Base-by-base conservation (phyloP, 768 basidiomycete genomes). In the Suillus decipiens region DNA sequence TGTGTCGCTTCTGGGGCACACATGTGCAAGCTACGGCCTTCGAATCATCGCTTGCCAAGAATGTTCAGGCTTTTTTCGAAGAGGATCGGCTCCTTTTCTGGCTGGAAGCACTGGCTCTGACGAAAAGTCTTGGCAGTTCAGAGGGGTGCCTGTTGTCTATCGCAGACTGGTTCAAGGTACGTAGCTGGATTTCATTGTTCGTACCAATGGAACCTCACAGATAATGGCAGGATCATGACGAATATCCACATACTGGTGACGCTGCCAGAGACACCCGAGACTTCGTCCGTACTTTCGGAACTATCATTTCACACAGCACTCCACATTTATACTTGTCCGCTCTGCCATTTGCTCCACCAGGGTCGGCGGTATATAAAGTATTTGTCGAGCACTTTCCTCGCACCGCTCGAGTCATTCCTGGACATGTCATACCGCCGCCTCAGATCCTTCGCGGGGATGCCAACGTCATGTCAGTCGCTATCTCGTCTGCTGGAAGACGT, bases 1-100 rank as follows among this genome's bases (percentile, higher is more conserved):
- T 75, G 15, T 76, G 77, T 63, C 61, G 63, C 34, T 75, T 64
- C 50, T 78, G 76, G 75, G 71, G 63, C 3, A 63, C 70, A 51
- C 78, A 79, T 64, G 54, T 78, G 11, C 34, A 45, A 12, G 62
- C 54, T 14, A 61, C 63, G 12, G 17, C 59, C 1, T 50, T 56
- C 42, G 31, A 63, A 24, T 12, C 33, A 3, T 15, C 34, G 8
- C 24, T 73, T 0, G 36, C 68, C 1, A 12, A 60, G 12, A 51
- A 66, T 34, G 34, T 77, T 31, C 57, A 68, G 53, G 42, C 60
- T 2, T 61, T 77, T 31, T 55, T 78, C 28, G 24, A 70, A n/a
- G 28, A 42, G 9, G 59, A 67, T 2, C 47, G 47, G 24, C 47
- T 48, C 14, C 47, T 48, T 1, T 48, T 24, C 22, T 48, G 47